These are phyloP conservation scores for Cyclotella choctawhatcheeana DNA, from an alignment of 108 stramenopile species.

Conservation along the genomic window DNA sequence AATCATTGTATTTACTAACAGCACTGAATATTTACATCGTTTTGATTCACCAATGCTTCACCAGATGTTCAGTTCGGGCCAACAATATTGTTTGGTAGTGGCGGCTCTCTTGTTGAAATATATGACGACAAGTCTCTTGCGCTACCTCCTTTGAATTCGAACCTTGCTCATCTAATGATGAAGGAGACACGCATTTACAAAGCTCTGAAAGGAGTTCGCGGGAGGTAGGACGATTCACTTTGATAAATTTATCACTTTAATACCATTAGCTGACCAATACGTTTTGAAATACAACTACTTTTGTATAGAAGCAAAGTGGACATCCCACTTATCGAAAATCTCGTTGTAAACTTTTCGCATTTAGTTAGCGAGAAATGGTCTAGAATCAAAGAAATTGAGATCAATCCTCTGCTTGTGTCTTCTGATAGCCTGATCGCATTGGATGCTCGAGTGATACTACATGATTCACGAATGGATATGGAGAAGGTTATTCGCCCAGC, in stretches of 20 bases:
- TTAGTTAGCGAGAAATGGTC: slow-evolving; percentile 42
- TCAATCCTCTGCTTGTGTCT: slow-evolving; percentile 38
- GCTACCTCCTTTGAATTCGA: slow-evolving; percentile 46
- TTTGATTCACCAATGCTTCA: no score
- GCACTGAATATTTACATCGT: no score
- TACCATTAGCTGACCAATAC: not conserved
- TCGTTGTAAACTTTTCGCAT: slow-evolving; percentile 44
- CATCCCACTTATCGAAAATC: slow-evolving; percentile 29
- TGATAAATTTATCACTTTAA: not conserved
- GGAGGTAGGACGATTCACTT: slow-evolving; percentile 1
- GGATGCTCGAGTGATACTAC: slow-evolving; percentile 42
- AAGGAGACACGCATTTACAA: slow-evolving; percentile 37
- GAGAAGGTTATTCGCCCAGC: slow-evolving; percentile 29
- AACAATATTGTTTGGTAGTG: slow-evolving; percentile 39
- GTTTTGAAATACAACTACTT: not conserved
- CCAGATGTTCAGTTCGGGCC: slow-evolving; percentile 41
- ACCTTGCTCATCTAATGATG: slow-evolving; percentile 45
- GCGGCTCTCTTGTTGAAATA: slow-evolving; percentile 43
- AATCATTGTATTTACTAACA: no score
- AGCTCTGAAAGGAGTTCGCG: slow-evolving; percentile 37
- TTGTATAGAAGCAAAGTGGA: slow-evolving; percentile 18
- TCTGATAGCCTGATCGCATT: slow-evolving; percentile 23
- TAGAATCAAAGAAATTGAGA: slow-evolving; percentile 45
- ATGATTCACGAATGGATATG: slow-evolving; percentile 7
- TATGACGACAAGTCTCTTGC: slow-evolving; percentile 30